Conservation (phyloP, 129 eudicot genomes). For the Tagetes erecta region DNA sequence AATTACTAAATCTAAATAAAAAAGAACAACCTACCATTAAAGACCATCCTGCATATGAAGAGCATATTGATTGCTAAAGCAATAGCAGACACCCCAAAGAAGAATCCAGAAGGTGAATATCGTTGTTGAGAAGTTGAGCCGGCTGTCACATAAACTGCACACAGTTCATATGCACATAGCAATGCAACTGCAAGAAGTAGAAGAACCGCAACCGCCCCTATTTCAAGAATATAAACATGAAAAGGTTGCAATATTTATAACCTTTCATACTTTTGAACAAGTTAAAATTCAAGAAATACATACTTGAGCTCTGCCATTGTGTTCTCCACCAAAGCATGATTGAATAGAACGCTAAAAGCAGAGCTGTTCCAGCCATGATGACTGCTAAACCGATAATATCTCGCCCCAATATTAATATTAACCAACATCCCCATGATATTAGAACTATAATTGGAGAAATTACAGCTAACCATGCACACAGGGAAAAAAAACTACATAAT, state of each 20-base stretch:
- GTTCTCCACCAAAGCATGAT: slow-evolving; percentile 99
- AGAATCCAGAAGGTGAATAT: slow-evolving; percentile 97
- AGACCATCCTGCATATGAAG: slow-evolving; percentile 97
- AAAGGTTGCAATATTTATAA: neutral
- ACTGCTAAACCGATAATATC: slow-evolving; percentile 94
- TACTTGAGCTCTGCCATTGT: slow-evolving; percentile 99
- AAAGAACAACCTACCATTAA: slow-evolving; percentile 64
- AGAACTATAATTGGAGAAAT: slow-evolving; percentile 84
- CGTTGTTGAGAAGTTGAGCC: slow-evolving; percentile 87
- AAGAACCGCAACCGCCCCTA: slow-evolving; percentile 99
- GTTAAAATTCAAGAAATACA: slow-evolving; percentile 16
- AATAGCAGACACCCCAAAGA: slow-evolving; percentile 98
- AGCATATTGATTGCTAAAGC: slow-evolving; percentile 98
- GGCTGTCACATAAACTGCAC: slow-evolving; percentile 98
- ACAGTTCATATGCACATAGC: slow-evolving; percentile 93
- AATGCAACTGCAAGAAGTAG: slow-evolving; percentile 92
- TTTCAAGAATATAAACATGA: slow-evolving; percentile 15
- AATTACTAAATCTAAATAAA: slow-evolving; percentile 2
- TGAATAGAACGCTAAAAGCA: slow-evolving; percentile 93
- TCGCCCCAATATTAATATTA: slow-evolving; percentile 77
- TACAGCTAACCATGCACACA: slow-evolving; percentile 75
- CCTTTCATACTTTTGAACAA: neutral
- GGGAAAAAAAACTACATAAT: slow-evolving; percentile 65
- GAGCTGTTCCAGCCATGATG: slow-evolving; percentile 96
- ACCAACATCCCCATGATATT: slow-evolving; percentile 89